Conservation (phyloP, 345 rosid species). For the Isatis tinctoria region DNA sequence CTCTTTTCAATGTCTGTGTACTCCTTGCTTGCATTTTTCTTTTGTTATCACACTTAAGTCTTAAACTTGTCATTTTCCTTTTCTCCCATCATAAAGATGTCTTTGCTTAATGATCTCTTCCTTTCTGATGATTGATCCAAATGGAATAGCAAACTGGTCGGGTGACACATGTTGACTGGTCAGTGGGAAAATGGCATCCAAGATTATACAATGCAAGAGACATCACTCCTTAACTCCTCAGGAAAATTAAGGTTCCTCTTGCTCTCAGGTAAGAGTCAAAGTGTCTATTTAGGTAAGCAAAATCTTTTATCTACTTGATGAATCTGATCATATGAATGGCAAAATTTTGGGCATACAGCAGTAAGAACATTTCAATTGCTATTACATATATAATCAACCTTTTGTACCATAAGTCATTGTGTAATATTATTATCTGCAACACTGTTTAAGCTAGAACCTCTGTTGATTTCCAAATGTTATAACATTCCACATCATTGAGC, state of each 20-base stretch:
- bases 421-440: constrained; percentile 3
- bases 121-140: constrained; percentile 64
- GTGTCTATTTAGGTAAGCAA: neutral
- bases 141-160: constrained; percentile 71
- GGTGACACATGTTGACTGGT: constrained; percentile 86
- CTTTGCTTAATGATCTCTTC: neutral
- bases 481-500: constrained; percentile 6
- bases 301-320: neutral
- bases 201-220: constrained; percentile 53
- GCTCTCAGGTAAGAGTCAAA: neutral
- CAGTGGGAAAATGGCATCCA: constrained; percentile 87
- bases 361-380: neutral
- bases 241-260: constrained; percentile 46
- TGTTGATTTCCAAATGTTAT: neutral
- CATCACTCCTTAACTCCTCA: constrained; percentile 49
- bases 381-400: neutral
- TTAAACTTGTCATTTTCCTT: neutral
- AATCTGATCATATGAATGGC: neutral
- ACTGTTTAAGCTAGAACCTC: constrained; percentile 7
- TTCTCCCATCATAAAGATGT: neutral
- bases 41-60: neutral
- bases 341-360: neutral
- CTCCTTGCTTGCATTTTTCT: no score
- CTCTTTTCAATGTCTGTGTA: constrained; percentile 53
- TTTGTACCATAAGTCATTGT: constrained; percentile 2